phyloP scores from a whole-genome alignment of 2,329 filamentous ascomycete genomes.

The Rugonectria rugulosa region DNA sequence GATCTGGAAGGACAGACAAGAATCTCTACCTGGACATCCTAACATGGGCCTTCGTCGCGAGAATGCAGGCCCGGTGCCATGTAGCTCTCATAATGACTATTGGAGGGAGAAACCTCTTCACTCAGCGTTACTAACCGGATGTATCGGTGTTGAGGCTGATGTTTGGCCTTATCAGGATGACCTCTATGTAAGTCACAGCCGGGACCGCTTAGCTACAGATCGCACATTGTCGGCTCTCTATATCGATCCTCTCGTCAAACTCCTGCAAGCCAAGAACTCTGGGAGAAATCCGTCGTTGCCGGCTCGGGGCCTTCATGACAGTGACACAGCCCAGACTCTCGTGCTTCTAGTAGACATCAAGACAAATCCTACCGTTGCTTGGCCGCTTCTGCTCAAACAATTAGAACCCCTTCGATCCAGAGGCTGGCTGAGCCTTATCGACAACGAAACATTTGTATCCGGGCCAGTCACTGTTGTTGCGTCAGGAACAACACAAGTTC shows the following conservation, averaged over 20 bases:
- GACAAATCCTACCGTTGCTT: conserved; percentile 44
- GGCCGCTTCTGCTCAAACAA: conserved; percentile 38
- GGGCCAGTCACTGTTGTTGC: conserved; percentile 73
- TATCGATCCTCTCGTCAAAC: conserved; percentile 66
- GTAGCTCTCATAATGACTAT: conserved; percentile 77
- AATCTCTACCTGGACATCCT: background rate
- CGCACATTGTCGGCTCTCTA: conserved; percentile 70
- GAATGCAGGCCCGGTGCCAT: conserved; percentile 55
- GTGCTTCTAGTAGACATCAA: conserved; percentile 76
- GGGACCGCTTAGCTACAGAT: conserved; percentile 58
- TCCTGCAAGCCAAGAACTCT: conserved; percentile 59
- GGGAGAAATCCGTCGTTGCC: background rate
- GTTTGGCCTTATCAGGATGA: conserved; percentile 66
- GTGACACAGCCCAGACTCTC: conserved; percentile 60
- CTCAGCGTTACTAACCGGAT: conserved; percentile 66
- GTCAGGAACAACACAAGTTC: conserved; percentile 57
- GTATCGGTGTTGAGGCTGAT: conserved; percentile 72
- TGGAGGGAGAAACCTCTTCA: conserved; percentile 70
- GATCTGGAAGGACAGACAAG: background rate
- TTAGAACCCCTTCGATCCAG: conserved; percentile 65
- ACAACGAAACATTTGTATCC: conserved; percentile 56
- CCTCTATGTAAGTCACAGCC: conserved; percentile 71
- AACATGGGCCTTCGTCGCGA: background rate
- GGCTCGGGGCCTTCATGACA: conserved; percentile 64
- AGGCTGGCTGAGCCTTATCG: conserved; percentile 64